phyloP scores from a whole-genome alignment of 1,284 basidiomycete species.

The Microbotryum violaceum region DNA sequence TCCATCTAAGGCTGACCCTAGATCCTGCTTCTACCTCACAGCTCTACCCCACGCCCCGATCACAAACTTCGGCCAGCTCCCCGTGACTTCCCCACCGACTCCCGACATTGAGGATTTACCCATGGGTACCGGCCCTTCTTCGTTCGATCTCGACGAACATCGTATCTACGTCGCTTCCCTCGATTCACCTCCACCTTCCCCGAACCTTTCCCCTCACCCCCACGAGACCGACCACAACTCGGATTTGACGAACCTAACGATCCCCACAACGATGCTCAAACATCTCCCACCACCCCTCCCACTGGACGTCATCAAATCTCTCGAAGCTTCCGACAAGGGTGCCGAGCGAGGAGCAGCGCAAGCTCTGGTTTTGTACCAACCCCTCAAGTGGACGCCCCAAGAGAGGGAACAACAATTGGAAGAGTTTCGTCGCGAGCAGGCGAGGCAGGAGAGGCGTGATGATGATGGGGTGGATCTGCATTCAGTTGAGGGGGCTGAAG shows the following conservation, averaged over 20 bases:
- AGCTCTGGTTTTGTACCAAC: too few relatives aligned
- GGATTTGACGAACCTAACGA: background rate
- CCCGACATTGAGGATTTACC: slow-evolving; percentile 7
- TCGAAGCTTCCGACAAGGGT: too few relatives aligned
- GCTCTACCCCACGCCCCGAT: background rate
- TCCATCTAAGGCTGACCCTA: background rate
- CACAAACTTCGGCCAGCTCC: background rate
- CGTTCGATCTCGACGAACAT: slow-evolving; percentile 19
- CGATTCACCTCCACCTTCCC: too few relatives aligned
- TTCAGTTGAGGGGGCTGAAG: background rate
- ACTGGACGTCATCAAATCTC: too few relatives aligned
- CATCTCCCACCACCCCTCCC: background rate
- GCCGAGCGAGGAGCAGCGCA: too few relatives aligned
- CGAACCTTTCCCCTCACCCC: too few relatives aligned
- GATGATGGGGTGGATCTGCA: background rate
- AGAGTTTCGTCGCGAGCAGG: background rate
- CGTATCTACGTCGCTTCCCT: slow-evolving; percentile 27
- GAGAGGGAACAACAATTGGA: background rate
- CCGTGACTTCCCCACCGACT: background rate
- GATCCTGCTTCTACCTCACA: background rate
- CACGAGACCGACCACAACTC: too few relatives aligned
- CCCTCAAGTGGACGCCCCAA: too few relatives aligned
- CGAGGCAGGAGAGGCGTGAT: background rate
- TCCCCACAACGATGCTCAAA: background rate
- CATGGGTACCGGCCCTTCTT: slow-evolving; percentile 6